Evolutionary conservation across 345 rosid species (phyloP).

Genomic region (Acer yangbiense): DNA sequence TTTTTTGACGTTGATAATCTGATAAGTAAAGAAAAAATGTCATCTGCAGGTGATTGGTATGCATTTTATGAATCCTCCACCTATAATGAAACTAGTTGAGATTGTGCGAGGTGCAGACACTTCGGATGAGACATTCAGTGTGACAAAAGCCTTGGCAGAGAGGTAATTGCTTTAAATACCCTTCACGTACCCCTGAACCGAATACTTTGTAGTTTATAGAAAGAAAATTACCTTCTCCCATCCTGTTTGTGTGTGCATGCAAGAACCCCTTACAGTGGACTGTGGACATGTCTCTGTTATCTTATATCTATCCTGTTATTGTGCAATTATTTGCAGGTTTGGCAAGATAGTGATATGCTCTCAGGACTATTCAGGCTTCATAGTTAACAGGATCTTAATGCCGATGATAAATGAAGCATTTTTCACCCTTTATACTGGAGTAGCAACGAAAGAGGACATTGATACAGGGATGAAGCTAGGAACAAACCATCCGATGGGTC

Average conservation of each 20-base stretch:
- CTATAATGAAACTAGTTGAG: constrained; percentile 92
- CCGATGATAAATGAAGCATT: constrained; percentile 98
- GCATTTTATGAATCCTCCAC: constrained; percentile 99
- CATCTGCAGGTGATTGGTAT: constrained; percentile 76
- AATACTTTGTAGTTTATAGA: background rate
- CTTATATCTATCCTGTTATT: background rate
- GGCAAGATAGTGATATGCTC: constrained; percentile 81
- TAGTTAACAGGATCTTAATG: constrained; percentile 90
- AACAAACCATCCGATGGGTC: constrained; percentile 92
- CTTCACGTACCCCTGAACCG: background rate
- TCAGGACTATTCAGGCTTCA: constrained; percentile 76
- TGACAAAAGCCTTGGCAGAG: constrained; percentile 71
- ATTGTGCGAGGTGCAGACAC: constrained; percentile 86
- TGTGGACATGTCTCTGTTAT: background rate
- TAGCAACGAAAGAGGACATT: constrained; percentile 90
- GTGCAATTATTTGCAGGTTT: constrained; percentile 46
- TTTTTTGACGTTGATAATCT: background rate
- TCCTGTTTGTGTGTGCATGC: background rate
- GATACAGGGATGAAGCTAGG: constrained; percentile 91
- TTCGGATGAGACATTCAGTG: constrained; percentile 66
- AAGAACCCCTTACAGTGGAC: background rate
- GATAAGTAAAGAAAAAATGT: constrained; percentile 12
- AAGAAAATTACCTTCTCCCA: background rate
- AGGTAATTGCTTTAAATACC: constrained; percentile 41
- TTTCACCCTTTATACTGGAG: constrained; percentile 78